Evolutionary conservation across 805 yeast species (phyloP).

Genomic region (Wickerhamomyces bovis): DNA sequence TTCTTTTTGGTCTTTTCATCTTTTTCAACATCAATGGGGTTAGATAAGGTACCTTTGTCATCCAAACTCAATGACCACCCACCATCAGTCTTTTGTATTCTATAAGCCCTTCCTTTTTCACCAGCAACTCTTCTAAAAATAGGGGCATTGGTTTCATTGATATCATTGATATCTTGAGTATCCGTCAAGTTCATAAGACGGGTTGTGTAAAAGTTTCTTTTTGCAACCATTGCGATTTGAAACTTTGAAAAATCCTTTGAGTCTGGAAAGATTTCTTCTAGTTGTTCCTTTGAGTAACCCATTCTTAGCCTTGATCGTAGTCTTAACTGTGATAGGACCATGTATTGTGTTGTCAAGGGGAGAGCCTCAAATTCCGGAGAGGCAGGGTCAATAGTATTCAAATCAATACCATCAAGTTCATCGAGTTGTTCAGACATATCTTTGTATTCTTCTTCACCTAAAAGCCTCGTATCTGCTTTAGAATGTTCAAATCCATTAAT

Average conservation of each 20-base stretch:
- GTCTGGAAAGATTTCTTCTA: slow-evolving; percentile 74
- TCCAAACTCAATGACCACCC: slow-evolving; percentile 78
- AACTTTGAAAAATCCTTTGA: slow-evolving; percentile 87
- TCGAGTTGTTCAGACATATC: slow-evolving; percentile 51
- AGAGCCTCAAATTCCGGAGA: slow-evolving; percentile 69
- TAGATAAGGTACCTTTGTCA: slow-evolving; percentile 30
- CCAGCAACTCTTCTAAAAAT: slow-evolving; percentile 65
- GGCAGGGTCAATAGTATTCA: slow-evolving; percentile 74
- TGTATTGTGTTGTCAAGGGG: slow-evolving; percentile 85
- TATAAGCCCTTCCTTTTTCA: slow-evolving; percentile 71
- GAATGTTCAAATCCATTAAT: slow-evolving; percentile 49
- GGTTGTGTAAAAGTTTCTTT: slow-evolving; percentile 87
- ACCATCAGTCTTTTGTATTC: slow-evolving; percentile 65
- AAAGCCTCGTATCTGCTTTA: slow-evolving; percentile 62
- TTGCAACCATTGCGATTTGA: slow-evolving; percentile 89
- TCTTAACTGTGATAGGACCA: slow-evolving; percentile 76
- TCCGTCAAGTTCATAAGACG: slow-evolving; percentile 51
- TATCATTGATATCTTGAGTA: neutral
- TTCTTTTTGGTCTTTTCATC: slow-evolving; percentile 11
- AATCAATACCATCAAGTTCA: slow-evolving; percentile 62
- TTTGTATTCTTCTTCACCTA: slow-evolving; percentile 66
- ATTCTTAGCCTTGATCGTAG: slow-evolving; percentile 82
- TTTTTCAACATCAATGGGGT: slow-evolving; percentile 44
- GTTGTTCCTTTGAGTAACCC: slow-evolving; percentile 92
- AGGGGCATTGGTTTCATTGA: too few relatives aligned